Conservation (phyloP, 1,284 basidiomycete genomes). For the Veloboletus limbatus region DNA sequence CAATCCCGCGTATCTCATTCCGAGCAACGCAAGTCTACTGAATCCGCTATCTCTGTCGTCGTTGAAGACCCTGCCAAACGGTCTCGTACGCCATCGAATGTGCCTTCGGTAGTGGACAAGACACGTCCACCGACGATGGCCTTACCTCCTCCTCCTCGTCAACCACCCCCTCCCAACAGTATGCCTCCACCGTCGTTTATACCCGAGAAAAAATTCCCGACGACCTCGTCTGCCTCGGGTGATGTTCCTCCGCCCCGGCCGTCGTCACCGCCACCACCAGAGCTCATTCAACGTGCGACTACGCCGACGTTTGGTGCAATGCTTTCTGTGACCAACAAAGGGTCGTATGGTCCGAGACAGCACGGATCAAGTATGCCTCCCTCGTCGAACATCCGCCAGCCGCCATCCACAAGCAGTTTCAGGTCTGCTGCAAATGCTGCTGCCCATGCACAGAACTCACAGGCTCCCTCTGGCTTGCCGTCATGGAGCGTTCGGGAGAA, state of each 20-base stretch:
- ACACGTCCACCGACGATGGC: conserved; percentile 82
- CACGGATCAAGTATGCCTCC: conserved; percentile 73
- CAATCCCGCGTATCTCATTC: conserved; percentile 41
- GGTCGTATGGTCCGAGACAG: conserved; percentile 47
- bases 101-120: conserved; percentile 62
- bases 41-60: conserved; percentile 55
- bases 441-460: conserved; percentile 44
- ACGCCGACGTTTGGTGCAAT: conserved; percentile 73
- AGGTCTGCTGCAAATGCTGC: conserved; percentile 64
- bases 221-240: conserved; percentile 47
- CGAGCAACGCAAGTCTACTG: conserved; percentile 51
- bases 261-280: conserved; percentile 84
- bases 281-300: conserved; percentile 83
- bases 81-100: conserved; percentile 54
- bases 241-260: conserved; percentile 76
- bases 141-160: conserved; percentile 78
- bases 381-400: conserved; percentile 60
- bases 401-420: conserved; percentile 78
- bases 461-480: conserved; percentile 38
- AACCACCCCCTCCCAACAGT: conserved; percentile 70
- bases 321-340: conserved; percentile 54
- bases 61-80: conserved; percentile 45
- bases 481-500: conserved; percentile 48
- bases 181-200: conserved; percentile 77
- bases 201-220: conserved; percentile 61